Evolutionary conservation across 2,329 filamentous ascomycete species (phyloP), one percentile per base, ranked within the genome.

Genomic region (Colletotrichum higginsianum): DNA sequence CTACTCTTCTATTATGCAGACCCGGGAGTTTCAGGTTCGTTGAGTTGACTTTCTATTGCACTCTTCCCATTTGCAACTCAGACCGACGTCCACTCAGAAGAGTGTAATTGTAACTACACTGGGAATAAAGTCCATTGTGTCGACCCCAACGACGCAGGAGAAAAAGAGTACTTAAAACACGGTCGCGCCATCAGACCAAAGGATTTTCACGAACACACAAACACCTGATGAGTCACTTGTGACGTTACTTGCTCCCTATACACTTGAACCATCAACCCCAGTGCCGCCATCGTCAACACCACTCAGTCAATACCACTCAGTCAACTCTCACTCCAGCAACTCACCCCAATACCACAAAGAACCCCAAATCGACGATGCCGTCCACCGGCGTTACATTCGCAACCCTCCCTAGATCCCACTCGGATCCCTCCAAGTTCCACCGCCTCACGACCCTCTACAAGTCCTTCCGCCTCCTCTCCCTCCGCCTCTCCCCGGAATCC

Each of bases 381-480:
- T 21, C 62, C 9, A 18, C 44, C 5, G 18, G 4, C 44, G 35
- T 30, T 15, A 40, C 57, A 62, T 38, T 61, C 18, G 3, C 58
- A 13, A 23, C 18, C 60, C 62, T 73, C 4, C 71, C 71, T 1
- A 67, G 46, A 4, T 67, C 67, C 1, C 67, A 66, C 23, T 15
- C 63, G 38, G 62, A 60, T 5, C 46, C 55, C 13, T 18, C 40
- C 4, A 35, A 44, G 49, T 64, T 42, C 18, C 23, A 46, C 18
- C 12, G 42, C 4, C 60, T 68, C 3, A 16, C 50, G 5, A 7
- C 42, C 11, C 53, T 42, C n/a, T 72, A 72, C 67, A 73, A 72
- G 44, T 30, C 42, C 21, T 62, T 72, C 50, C 71, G 68, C 40
- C 71, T 73, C 9, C 11, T 52, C 9, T 64, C 71, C 11, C 60